Base-by-base conservation (phyloP, 495 filamentous ascomycete genomes). In the Aspergillus bridgeri region DNA sequence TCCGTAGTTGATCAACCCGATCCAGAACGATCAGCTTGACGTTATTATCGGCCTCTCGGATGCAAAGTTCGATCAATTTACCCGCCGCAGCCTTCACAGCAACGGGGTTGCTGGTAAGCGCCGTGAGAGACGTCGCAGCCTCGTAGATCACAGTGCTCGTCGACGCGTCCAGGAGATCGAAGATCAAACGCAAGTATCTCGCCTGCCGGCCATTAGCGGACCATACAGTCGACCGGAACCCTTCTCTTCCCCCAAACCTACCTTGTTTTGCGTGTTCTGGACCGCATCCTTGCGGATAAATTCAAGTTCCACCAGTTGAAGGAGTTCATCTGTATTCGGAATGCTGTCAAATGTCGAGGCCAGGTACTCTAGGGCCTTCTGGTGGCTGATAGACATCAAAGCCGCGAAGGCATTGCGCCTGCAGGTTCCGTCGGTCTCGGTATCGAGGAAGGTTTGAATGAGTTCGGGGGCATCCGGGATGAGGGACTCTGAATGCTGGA, bases 231-330 rank as follows among this genome's bases (percentile, higher is more conserved):
- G 18, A 23, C 8, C 48, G 25, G 51, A 33, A 42, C 21, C 8
- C 33, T n/a, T 13, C 33, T n/a, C n/a, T 33, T 23, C 56, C 48
- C 42, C 57, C 18, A 13, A 54, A 56, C 76, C 38, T 69, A 90
- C 89, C 86, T 98, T 98, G 73, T 97, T 96, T 66, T 91, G 87
- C 3, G 89, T 74, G 76, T 97, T 96, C 60, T 93, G 87, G 42
- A 96, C 81, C n/a, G 95, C 92, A 80, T 99, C 95, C 70, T 96
- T 97, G 55, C 94, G 83, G 63, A 98, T 96, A 68, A 98, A 99
- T 69, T 98, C 94, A 44, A 99, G 81, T 68, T 96, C 90, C 13
- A 89, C 92, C 59, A 99, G 76, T 67, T 98, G 95, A 42, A 97
- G 78, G 48, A 99, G 78, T 69, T 98, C 95, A 72, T 97, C 92